Base-by-base conservation (phyloP, 306 rosid species). In the Dalbergia oliveri region DNA sequence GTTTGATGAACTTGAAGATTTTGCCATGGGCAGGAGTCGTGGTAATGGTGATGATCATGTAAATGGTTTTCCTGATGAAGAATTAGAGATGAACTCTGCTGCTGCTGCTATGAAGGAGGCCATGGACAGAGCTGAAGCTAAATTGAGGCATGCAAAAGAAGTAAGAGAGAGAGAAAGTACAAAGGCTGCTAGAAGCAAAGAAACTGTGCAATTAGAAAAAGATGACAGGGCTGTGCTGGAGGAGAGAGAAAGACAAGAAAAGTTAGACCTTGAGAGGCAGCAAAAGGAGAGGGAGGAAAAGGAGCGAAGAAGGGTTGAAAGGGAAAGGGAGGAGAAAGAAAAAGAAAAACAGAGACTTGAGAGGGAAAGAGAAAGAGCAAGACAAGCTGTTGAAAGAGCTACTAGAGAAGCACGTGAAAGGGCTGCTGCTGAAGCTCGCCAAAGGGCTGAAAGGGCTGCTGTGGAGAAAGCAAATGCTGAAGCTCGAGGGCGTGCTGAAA, bases 381-480 rank as follows among this genome's bases (percentile, higher is more conserved):
- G 94, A 83, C 98, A 90, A 73, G 99, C 98, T 83, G 98, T 95
- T 69, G 99, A 90, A 87, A 95, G 99, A 86, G 99, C 99, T 67
- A 93, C 99, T 14, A 89, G 99, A 84, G 99, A 95, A 86, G 99
- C 98, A 23, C 99, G 99, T 43, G 99, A 90, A 77, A 90, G 99
- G 88, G 99, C 99, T 74, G 96, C 90, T 72, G 66, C 75, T 84
- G 99, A 85, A 44, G 99, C 99, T 74, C 96, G 90, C 13, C 50
- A 77, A 76, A 93, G 84, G 84, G 98, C 99, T 81, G 97, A 95
- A 79, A 91, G 86, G 88, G 92, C 87, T 34, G 98, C 99, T 44
- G 98, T 95, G 66, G 98, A 33, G 21, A 95, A 85, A 90, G 98
- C 77, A 76, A 90, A 88, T 86, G 88, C 98, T 64, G 99, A 91